Percentiles rank a stretch among this genome's conserved stretches.
These are phyloP conservation scores for Striga hermonthica DNA, from an alignment of 305 asterid species.

Conservation along the genomic window DNA sequence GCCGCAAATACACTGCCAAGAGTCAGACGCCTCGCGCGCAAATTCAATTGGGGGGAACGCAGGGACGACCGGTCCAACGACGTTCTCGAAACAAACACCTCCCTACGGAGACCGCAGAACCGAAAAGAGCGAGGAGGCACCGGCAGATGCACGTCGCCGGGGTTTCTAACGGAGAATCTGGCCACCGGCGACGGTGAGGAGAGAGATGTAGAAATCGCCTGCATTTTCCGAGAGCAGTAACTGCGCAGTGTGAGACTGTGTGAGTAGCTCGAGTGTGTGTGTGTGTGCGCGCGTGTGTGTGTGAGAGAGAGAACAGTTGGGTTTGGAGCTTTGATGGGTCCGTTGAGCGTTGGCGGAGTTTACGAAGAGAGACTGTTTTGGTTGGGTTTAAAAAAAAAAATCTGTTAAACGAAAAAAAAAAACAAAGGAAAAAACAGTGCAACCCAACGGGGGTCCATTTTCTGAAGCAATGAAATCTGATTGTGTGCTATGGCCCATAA, in stretches of 20 bases:
- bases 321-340: conserved; percentile 55
- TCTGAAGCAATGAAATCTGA: too few relatives aligned
- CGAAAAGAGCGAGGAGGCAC: conserved; percentile 70
- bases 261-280: conserved; percentile 19
- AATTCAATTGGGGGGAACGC: conserved; percentile 36
- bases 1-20: conserved; percentile 46
- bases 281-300: too few relatives aligned
- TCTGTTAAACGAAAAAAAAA: too few relatives aligned
- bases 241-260: too few relatives aligned
- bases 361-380: conserved; percentile 36
- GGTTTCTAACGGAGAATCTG: conserved; percentile 44
- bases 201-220: conserved; percentile 60
- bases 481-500: too few relatives aligned
- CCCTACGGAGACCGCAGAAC: conserved; percentile 83
- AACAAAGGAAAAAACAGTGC: too few relatives aligned
- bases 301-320: not conserved
- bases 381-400: too few relatives aligned
- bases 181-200: conserved; percentile 47
- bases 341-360: conserved; percentile 76
- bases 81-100: conserved; percentile 44
- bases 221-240: conserved; percentile 44
- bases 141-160: conserved; percentile 31
- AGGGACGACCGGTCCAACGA: conserved; percentile 39
- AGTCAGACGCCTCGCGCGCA: conserved; percentile 32
- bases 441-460: too few relatives aligned